These are phyloP conservation scores for Coniochaeta hoffmannii DNA, from an alignment of 2,329 filamentous ascomycete species.

Conservation along the genomic window DNA sequence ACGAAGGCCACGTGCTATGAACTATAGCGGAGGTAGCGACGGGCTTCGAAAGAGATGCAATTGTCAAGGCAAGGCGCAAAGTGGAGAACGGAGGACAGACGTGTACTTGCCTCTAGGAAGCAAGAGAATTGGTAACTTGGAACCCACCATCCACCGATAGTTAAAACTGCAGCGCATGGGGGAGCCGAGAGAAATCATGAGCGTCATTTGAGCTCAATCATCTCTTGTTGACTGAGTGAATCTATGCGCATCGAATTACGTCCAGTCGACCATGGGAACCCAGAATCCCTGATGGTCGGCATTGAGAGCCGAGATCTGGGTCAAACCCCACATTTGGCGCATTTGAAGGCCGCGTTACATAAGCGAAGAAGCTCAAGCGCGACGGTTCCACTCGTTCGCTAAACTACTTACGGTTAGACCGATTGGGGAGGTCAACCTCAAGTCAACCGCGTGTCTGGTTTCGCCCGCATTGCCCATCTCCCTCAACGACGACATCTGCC, in stretches of 20 bases:
- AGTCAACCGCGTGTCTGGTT: constrained; percentile 3
- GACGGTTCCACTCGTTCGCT: not conserved
- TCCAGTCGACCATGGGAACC: not conserved
- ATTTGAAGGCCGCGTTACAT: not conserved
- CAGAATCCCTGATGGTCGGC: not conserved
- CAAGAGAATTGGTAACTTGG: too few species aligned
- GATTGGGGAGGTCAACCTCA: constrained; percentile 2
- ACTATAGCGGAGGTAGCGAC: too few species aligned
- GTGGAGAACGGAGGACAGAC: too few species aligned
- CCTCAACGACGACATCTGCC: not conserved
- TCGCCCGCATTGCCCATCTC: not conserved
- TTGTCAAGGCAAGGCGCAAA: too few species aligned
- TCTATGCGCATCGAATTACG: not conserved
- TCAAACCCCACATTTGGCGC: not conserved
- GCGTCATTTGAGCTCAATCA: too few species aligned
- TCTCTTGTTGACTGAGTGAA: too few species aligned
- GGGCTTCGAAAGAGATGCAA: too few species aligned
- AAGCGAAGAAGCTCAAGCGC: not conserved
- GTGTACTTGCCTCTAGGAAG: too few species aligned
- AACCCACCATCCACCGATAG: too few species aligned
- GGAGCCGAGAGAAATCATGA: too few species aligned
- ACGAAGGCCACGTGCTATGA: too few species aligned
- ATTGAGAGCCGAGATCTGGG: not conserved
- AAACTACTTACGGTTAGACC: not conserved
- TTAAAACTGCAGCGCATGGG: too few species aligned